Conservation (phyloP, 495 filamentous ascomycete genomes). For the Neurospora tetrasperma region DNA sequence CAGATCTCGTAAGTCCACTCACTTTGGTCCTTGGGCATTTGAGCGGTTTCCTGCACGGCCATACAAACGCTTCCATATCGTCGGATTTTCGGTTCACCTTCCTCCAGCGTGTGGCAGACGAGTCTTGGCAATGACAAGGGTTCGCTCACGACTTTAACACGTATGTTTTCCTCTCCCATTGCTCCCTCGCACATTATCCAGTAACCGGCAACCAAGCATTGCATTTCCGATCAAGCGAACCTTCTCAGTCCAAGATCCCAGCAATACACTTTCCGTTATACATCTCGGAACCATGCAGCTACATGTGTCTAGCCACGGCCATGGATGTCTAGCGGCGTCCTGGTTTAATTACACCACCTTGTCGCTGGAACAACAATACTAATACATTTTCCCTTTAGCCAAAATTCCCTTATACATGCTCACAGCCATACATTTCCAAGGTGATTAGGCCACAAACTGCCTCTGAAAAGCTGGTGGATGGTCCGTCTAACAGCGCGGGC, state of each 20-base stretch:
- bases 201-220: not conserved
- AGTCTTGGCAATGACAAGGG: not conserved
- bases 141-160: not conserved
- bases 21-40: not conserved
- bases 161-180: not conserved
- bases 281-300: not conserved
- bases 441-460: not conserved
- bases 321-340: not conserved
- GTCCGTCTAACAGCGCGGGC: not conserved
- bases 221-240: not conserved
- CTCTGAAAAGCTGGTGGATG: not conserved
- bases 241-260: not conserved
- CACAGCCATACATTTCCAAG: not conserved
- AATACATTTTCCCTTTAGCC: not conserved
- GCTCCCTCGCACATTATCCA: not conserved
- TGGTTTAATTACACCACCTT: not conserved
- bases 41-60: constrained; percentile 4
- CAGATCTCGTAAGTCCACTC: not conserved
- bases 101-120: constrained; percentile 14
- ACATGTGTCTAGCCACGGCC: not conserved
- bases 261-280: not conserved
- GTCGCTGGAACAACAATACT: not conserved
- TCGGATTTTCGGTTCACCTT: constrained; percentile 21
- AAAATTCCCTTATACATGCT: not conserved
- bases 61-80: constrained; percentile 4